phyloP scores from a whole-genome alignment of 352 stramenopile species.

The Phytophthora tubulina region DNA sequence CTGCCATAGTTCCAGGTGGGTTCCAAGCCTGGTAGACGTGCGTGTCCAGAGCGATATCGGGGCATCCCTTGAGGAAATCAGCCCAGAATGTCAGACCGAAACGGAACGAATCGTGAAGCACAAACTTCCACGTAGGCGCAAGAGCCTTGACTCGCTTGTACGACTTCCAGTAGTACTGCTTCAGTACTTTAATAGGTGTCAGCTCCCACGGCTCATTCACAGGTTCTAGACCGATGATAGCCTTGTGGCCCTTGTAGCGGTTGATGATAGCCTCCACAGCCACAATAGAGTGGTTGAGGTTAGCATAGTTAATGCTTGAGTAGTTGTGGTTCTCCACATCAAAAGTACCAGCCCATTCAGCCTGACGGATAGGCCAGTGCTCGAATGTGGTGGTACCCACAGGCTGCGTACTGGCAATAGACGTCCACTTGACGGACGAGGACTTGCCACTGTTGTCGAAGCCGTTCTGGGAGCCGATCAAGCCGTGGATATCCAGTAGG shows the following conservation, averaged over 20 bases:
- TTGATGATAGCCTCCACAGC: conserved; percentile 93
- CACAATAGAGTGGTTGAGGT: conserved; percentile 93
- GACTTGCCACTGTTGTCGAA: conserved; percentile 96
- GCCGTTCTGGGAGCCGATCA: conserved; percentile 95
- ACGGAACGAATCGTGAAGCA: conserved; percentile 97
- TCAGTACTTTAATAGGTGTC: conserved; percentile 93
- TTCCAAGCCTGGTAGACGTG: conserved; percentile 97
- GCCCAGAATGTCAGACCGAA: conserved; percentile 84
- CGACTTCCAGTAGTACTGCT: conserved; percentile 97
- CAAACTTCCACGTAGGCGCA: conserved; percentile 95
- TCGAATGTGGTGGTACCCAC: conserved; percentile 93
- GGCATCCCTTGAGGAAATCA: conserved; percentile 85
- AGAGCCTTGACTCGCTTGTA: conserved; percentile 95
- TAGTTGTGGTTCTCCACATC: conserved; percentile 91
- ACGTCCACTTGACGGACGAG: conserved; percentile 92
- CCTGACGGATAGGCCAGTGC: conserved; percentile 94
- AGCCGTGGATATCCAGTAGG: conserved; percentile 94
- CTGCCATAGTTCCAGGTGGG: conserved; percentile 69
- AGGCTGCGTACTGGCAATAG: conserved; percentile 80
- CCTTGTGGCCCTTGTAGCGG: conserved; percentile 89
- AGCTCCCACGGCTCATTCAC: conserved; percentile 98
- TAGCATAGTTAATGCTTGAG: conserved; percentile 91
- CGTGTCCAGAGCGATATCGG: conserved; percentile 95
- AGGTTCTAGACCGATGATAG: conserved; percentile 93
- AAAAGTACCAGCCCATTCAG: conserved; percentile 94